Conservation (phyloP, 176 grass and related monocot genomes). For the Dendrocalamus sinicus region DNA sequence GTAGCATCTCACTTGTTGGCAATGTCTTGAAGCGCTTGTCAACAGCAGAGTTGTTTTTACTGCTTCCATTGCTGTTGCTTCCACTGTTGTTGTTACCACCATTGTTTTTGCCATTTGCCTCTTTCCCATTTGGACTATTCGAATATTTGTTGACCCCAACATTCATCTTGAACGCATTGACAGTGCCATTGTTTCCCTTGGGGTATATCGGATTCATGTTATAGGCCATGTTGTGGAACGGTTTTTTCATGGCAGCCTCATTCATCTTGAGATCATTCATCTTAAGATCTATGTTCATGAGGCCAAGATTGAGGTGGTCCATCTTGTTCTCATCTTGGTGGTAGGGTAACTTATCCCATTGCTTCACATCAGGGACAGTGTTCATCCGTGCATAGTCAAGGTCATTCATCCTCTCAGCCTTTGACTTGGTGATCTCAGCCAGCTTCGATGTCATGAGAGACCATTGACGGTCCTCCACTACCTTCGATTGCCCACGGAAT, state of each 20-base stretch:
- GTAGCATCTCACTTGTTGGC: conserved; percentile 94
- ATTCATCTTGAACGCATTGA: conserved; percentile 84
- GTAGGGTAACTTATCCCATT: conserved; percentile 74
- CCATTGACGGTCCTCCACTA: conserved; percentile 93
- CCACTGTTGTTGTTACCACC: conserved; percentile 54
- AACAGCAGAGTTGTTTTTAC: conserved; percentile 57
- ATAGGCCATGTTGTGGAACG: conserved; percentile 58
- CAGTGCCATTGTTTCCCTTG: conserved; percentile 60
- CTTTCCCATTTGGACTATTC: conserved; percentile 63
- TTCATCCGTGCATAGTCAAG: conserved; percentile 69
- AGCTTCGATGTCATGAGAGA: conserved; percentile 95
- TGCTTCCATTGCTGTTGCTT: conserved; percentile 54
- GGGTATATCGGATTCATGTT: conserved; percentile 73
- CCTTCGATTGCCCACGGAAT: conserved; percentile 84
- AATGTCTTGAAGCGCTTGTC: conserved; percentile 98
- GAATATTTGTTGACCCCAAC: conserved; percentile 67
- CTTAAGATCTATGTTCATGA: conserved; percentile 88
- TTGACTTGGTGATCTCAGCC: conserved; percentile 80
- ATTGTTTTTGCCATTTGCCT: conserved; percentile 58
- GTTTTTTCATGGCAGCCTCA: conserved; percentile 61
- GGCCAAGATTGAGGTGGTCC: conserved; percentile 72
- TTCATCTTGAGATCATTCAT: conserved; percentile 92
- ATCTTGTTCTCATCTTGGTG: conserved; percentile 75
- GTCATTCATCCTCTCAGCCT: conserved; percentile 75
- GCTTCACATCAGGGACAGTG: conserved; percentile 57